phyloP scores from a whole-genome alignment of 192 early-diverging fungal genomes.

The Physocladia obscura region DNA sequence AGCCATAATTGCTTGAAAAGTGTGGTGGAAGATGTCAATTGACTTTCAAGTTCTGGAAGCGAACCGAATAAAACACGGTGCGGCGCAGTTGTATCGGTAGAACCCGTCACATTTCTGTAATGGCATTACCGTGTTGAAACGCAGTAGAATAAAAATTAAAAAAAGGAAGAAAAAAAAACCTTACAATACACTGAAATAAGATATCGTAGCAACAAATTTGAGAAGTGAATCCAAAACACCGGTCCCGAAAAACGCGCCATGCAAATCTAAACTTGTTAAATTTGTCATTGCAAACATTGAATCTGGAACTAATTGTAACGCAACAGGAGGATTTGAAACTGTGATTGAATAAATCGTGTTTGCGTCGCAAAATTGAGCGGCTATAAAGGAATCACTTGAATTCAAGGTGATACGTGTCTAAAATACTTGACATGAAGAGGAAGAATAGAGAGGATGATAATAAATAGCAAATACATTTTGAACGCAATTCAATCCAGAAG shows the following conservation, averaged over 20 bases:
- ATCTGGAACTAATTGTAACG: neutral
- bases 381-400: neutral
- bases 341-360: neutral
- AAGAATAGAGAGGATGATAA: too few relatives aligned
- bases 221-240: neutral
- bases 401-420: neutral
- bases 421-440: too few relatives aligned
- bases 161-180: neutral
- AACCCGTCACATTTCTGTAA: slow-evolving; percentile 10
- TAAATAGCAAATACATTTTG: too few relatives aligned
- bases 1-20: slow-evolving; percentile 1
- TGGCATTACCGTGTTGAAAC: neutral
- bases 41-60: neutral
- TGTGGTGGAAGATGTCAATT: neutral
- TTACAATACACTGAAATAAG: slow-evolving; percentile 18
- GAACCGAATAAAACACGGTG: slow-evolving; percentile 4
- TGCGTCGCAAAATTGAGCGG: slow-evolving; percentile 16
- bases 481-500: too few relatives aligned
- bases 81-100: neutral
- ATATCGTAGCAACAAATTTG: neutral
- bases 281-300: neutral
- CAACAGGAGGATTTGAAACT: slow-evolving; percentile 10
- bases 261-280: neutral
- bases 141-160: neutral
- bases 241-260: slow-evolving; percentile 3